Percentiles rank a stretch among this genome's conserved stretches.
These are phyloP conservation scores for Barnettozyma siamensis DNA, from an alignment of 805 yeast genomes.

Conservation along the genomic window DNA sequence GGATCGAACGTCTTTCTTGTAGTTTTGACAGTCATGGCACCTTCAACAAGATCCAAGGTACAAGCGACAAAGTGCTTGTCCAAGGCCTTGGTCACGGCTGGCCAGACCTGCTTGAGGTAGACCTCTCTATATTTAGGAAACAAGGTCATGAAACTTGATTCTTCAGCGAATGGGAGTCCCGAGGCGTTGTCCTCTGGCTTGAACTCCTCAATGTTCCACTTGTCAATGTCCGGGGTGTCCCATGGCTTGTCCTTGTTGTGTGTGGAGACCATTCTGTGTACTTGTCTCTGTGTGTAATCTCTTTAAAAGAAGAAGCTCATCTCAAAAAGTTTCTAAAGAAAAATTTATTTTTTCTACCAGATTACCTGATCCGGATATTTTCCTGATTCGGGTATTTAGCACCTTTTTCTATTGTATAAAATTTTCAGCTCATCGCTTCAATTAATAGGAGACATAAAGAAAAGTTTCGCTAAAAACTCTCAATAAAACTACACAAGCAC, in stretches of 20 bases:
- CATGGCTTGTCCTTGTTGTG: slow-evolving; percentile 95
- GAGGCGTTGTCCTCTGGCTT: slow-evolving; percentile 82
- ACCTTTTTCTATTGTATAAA: background rate
- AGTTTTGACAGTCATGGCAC: slow-evolving; percentile 95
- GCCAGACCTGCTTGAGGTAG: slow-evolving; percentile 86
- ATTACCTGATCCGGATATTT: background rate
- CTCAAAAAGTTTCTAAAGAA: slow-evolving; percentile 2
- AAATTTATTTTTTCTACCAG: background rate
- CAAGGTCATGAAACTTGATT: slow-evolving; percentile 87
- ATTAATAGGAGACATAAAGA: background rate
- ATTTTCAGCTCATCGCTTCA: too few species aligned
- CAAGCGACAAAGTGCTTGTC: slow-evolving; percentile 75
- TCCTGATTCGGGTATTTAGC: background rate
- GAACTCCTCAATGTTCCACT: slow-evolving; percentile 88
- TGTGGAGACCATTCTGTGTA: slow-evolving; percentile 69
- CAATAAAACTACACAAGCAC: background rate
- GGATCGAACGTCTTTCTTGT: slow-evolving; percentile 96
- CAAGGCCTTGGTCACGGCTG: slow-evolving; percentile 79
- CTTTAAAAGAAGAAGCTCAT: background rate
- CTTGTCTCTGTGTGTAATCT: background rate
- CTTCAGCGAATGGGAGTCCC: slow-evolving; percentile 90
- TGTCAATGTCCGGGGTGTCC: slow-evolving; percentile 94
- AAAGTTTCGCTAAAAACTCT: background rate
- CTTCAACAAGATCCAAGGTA: slow-evolving; percentile 85
- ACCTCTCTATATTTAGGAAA: slow-evolving; percentile 96